Base-by-base conservation (phyloP, 2,329 filamentous ascomycete genomes). In the Knufia petricola region DNA sequence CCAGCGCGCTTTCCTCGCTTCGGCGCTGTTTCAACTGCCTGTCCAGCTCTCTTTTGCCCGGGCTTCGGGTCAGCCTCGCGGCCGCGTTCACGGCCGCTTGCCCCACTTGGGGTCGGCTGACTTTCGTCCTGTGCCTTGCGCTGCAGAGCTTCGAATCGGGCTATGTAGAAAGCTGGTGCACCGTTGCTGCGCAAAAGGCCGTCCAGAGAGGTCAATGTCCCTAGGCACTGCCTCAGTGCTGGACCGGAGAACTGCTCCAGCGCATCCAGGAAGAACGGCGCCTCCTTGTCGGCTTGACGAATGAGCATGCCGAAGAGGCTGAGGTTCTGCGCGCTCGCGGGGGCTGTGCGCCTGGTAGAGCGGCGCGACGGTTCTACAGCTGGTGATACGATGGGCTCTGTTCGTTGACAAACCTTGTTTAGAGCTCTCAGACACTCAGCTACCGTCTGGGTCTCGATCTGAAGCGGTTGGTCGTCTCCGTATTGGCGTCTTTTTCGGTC, bases 21-120 rank as follows among this genome's bases (percentile, higher is more conserved):
- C 4, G 44, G 44, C 15, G 44, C 23, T 32, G n/a, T 4, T 20
- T 44, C 41, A 28, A 17, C 23, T 19, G 20, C 34, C n/a, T 13
- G 21, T 28, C n/a, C 15, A 28, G 44, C 4, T n/a, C 41, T 30
- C 26, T 44, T 44, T 17, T 19, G 24, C 32, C 44, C 44, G 21
- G 23, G n/a, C 36, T 20, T 38, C 23, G 44, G 44, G 15, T 47
- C 44, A 28, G 44, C 21, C 32, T 47, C 34, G 19, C 20, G 44
- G 34, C 34, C 44, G 13, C 44, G 44, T 28, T 21, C n/a, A 34
- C 44, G 44, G 34, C 44, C 32, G 32, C 44, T 13, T 23, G 44
- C 12, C 13, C 32, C 44, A 23, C 32, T 39, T 6, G 34, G 20
- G 20, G 32, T 12, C 6, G 32, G 6, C 19, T 39, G 12, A 32